Percentiles rank a stretch among this genome's conserved stretches.
Conservation (phyloP, 208 protist genomes). For the Leishmania gerbilli region DNA sequence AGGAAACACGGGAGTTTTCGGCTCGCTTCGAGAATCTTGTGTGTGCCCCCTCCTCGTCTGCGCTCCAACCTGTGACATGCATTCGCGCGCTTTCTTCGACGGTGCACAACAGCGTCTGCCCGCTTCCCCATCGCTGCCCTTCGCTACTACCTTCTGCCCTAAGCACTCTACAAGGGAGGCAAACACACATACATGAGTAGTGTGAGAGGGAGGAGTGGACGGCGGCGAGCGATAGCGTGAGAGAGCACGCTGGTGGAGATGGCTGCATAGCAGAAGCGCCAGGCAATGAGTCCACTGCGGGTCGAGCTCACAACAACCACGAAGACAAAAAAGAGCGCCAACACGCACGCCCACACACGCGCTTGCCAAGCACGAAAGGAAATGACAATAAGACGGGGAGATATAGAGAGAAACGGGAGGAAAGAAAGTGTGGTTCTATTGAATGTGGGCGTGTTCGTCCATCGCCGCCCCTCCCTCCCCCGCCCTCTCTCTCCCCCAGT, state of each 20-base stretch:
- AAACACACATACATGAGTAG: not conserved
- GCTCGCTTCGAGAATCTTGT: not conserved
- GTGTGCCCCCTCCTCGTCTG: not conserved
- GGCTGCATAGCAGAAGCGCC: not conserved
- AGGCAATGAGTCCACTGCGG: not conserved
- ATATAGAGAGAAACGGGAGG: not conserved
- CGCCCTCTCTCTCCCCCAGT: not conserved
- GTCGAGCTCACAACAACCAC: not conserved
- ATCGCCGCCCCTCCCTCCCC: not conserved
- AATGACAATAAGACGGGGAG: not conserved
- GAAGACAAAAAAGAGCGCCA: not conserved
- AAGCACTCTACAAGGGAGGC: not conserved
- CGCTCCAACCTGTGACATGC: not conserved
- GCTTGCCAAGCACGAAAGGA: not conserved
- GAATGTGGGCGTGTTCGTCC: not conserved
- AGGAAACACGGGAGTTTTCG: not conserved
- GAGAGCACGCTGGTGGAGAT: not conserved
- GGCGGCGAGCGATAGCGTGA: not conserved
- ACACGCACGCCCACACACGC: not conserved
- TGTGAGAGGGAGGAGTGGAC: not conserved
- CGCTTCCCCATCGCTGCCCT: not conserved
- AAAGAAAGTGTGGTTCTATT: slow-evolving; percentile 1
- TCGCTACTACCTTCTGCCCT: not conserved
- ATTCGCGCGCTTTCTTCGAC: not conserved
- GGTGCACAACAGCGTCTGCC: not conserved